These are phyloP conservation scores for Hygrocybe punicea DNA, from an alignment of 768 basidiomycete genomes.

Conservation along the genomic window DNA sequence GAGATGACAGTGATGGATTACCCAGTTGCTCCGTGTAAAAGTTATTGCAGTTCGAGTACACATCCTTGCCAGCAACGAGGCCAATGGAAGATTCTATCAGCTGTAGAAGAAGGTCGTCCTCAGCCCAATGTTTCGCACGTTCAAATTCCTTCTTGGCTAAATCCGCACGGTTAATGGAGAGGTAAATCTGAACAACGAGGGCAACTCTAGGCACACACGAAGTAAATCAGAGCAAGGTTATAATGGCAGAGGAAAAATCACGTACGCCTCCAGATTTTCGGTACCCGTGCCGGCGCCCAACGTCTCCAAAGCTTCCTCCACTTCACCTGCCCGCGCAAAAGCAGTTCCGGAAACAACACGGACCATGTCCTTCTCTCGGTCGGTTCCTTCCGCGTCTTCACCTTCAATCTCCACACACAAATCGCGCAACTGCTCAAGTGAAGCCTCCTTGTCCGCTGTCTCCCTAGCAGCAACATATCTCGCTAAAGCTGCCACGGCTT, in stretches of 20 bases:
- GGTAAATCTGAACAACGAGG: constrained; percentile 78
- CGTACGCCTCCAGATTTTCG: constrained; percentile 85
- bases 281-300: constrained; percentile 59
- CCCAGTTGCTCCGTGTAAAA: constrained; percentile 84
- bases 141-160: constrained; percentile 85
- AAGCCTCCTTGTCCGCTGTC: constrained; percentile 47
- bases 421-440: constrained; percentile 81
- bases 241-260: constrained; percentile 14
- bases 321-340: constrained; percentile 77
- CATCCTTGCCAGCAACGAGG: constrained; percentile 70
- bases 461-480: constrained; percentile 53
- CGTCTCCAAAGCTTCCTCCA: constrained; percentile 91
- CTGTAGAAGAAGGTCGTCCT: constrained; percentile 87
- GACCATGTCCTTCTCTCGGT: constrained; percentile 69
- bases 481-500: constrained; percentile 73
- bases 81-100: constrained; percentile 83
- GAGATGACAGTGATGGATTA: constrained; percentile 72
- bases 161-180: constrained; percentile 85
- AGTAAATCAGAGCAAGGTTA: not conserved
- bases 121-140: constrained; percentile 78
- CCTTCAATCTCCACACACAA: constrained; percentile 83
- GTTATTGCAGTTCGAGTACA: constrained; percentile 50
- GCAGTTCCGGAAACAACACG: constrained; percentile 83
- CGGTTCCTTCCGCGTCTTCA: constrained; percentile 64
- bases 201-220: constrained; percentile 54